These are phyloP conservation scores for Fulvia fulva DNA, from an alignment of 2,329 filamentous ascomycete species.

Conservation along the genomic window DNA sequence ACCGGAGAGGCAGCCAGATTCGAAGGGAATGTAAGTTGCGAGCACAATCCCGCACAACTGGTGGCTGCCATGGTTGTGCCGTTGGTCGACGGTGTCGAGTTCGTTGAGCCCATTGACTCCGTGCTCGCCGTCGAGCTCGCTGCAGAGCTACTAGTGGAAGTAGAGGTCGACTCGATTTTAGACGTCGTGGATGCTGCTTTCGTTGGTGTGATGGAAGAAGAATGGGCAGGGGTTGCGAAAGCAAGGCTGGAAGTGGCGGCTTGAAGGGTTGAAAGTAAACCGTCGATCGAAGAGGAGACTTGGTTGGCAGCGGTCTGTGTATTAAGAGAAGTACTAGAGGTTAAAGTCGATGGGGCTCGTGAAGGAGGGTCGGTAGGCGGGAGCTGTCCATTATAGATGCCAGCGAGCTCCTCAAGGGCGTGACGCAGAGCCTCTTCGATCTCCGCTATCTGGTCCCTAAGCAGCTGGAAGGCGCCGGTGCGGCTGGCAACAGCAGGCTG, in stretches of 20 bases:
- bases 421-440: conserved; percentile 17
- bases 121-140: not conserved
- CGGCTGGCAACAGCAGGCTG: conserved; percentile 10
- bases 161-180: not conserved
- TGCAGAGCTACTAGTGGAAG: conserved; percentile 1
- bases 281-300: conserved; percentile 2
- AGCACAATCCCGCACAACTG: conserved; percentile 22
- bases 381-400: conserved; percentile 12
- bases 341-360: conserved; percentile 6
- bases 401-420: conserved; percentile 13
- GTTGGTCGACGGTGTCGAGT: conserved; percentile 4
- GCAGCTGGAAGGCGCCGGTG: conserved; percentile 8
- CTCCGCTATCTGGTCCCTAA: conserved; percentile 17
- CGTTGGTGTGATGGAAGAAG: not conserved
- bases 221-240: not conserved
- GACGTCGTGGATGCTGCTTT: not conserved
- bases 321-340: conserved; percentile 17
- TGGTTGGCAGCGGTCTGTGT: not conserved
- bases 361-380: conserved; percentile 12
- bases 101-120: conserved; percentile 1
- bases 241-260: conserved; percentile 2
- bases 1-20: conserved; percentile 20
- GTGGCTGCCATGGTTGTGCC: conserved; percentile 9
- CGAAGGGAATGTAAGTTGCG: conserved; percentile 21
- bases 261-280: not conserved